phyloP scores from a whole-genome alignment of 305 asterid species.

The Solanum hybrid region DNA sequence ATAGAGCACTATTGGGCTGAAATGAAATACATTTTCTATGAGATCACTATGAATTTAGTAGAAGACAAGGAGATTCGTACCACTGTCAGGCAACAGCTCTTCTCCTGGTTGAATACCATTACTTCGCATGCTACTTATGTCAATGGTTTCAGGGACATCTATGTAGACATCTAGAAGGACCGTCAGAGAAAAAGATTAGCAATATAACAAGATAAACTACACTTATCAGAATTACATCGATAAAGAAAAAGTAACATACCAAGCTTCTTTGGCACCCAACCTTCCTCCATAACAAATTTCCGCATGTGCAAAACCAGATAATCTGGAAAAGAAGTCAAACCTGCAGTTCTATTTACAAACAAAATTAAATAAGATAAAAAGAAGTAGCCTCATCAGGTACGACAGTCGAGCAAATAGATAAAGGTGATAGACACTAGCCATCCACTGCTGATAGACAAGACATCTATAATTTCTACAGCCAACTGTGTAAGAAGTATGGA shows the following conservation, averaged over 20 bases:
- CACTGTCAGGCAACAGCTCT: conserved; percentile 75
- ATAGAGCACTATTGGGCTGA: background rate
- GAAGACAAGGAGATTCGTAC: conserved; percentile 25
- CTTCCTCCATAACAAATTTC: conserved; percentile 84
- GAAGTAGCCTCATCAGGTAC: conserved; percentile 7
- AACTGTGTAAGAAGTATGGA: background rate
- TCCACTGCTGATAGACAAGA: background rate
- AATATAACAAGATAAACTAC: conserved; percentile 4
- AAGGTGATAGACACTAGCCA: background rate
- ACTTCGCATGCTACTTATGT: conserved; percentile 87
- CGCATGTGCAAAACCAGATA: conserved; percentile 94
- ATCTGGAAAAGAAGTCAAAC: conserved; percentile 95
- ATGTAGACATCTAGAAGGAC: conserved; percentile 66
- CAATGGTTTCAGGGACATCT: conserved; percentile 86
- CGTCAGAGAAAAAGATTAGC: conserved; percentile 12
- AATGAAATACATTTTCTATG: background rate
- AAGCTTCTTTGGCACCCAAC: conserved; percentile 97
- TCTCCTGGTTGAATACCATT: conserved; percentile 92
- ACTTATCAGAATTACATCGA: background rate
- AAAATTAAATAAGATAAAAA: conserved; percentile 2
- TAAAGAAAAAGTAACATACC: conserved; percentile 33
- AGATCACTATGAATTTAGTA: background rate
- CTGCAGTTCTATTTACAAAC: conserved; percentile 54
- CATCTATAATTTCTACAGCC: background rate
- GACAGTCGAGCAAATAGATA: background rate